Base-by-base conservation (phyloP, 2,329 filamentous ascomycete species). In the Colletotrichum plurivorum region DNA sequence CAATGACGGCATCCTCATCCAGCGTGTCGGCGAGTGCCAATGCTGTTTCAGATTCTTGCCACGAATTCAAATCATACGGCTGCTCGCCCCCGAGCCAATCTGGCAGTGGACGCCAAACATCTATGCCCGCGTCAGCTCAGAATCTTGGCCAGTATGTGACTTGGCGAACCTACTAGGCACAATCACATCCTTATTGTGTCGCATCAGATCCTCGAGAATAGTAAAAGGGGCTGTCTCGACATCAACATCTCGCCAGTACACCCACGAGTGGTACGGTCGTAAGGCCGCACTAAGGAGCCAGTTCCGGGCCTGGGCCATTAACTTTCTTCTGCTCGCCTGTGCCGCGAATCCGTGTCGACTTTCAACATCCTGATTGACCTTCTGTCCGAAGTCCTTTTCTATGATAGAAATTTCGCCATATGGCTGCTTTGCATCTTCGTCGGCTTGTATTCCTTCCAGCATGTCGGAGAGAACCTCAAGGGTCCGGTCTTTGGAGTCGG, bases 61-160 rank as follows among this genome's bases (percentile, higher is more conserved):
- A 99, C 16, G 95, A 98, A 80, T 99, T 99, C 75, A 99, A 81
- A 82, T 99, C 96, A 79, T 99, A 99, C 1, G 96, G 96, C 79
- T 99, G 96, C 79, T 99, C 96, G 75, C 96, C 97, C 53, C 96
- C 96, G 25, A 99, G 92, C 96, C 96, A 99, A 80, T 99, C 96
- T 7, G 96, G 96, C 55, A 99, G 88, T n/a, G 96, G 96, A 73
- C 96, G 92, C 96, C 96, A 99, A 69, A 99, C 96, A 83, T 99
- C 93, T 95, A 70, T n/a, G 59, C 49, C 58, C 20, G 13, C 41
- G 74, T 82, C 62, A 82, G 76, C 63, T 41, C 49, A 18, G 39
- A 39, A 27, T 20, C 12, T n/a, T 4, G 13, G 5, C 5, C 18
- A 36, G 13, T 16, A 27, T 6, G 31, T 22, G 18, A 16, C 20